Evolutionary conservation across 441 rosid species (phyloP).

Genomic region (Euphorbia corollata): DNA sequence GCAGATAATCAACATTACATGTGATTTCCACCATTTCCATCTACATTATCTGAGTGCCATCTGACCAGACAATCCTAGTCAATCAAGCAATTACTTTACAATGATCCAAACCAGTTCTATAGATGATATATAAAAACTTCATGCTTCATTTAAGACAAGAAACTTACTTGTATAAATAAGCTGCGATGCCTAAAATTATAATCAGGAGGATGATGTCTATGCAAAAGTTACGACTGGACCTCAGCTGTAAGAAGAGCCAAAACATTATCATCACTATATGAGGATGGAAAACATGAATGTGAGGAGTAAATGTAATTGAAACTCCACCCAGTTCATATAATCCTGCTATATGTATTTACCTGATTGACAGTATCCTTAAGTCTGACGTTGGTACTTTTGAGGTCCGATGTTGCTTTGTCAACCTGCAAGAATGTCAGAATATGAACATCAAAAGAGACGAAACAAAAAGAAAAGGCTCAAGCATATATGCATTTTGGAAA

Average conservation of each 20-base stretch:
- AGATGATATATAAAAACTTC: not conserved
- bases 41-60: not conserved
- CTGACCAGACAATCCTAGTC: not conserved
- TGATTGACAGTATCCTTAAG: conserved; percentile 78
- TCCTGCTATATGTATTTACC: conserved; percentile 31
- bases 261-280: not conserved
- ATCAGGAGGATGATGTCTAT: conserved; percentile 71
- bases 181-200: conserved; percentile 78
- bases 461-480: too few species aligned
- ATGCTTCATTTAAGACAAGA: not conserved
- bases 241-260: conserved; percentile 49
- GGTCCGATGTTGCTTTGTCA: conserved; percentile 80
- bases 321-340: not conserved
- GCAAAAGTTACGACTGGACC: conserved; percentile 95
- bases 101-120: not conserved
- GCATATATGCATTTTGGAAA: not conserved
- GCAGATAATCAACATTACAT: not conserved
- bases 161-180: conserved; percentile 90
- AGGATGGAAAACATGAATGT: not conserved
- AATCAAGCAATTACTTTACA: not conserved
- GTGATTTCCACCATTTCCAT: not conserved
- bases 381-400: conserved; percentile 85
- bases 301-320: not conserved
- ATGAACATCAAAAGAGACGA: conserved; percentile 1
- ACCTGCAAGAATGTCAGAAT: conserved; percentile 41